Evolutionary conservation across 352 stramenopile species (phyloP), one percentile per base, ranked within the genome.

Genomic region (Pythium graminicola): DNA sequence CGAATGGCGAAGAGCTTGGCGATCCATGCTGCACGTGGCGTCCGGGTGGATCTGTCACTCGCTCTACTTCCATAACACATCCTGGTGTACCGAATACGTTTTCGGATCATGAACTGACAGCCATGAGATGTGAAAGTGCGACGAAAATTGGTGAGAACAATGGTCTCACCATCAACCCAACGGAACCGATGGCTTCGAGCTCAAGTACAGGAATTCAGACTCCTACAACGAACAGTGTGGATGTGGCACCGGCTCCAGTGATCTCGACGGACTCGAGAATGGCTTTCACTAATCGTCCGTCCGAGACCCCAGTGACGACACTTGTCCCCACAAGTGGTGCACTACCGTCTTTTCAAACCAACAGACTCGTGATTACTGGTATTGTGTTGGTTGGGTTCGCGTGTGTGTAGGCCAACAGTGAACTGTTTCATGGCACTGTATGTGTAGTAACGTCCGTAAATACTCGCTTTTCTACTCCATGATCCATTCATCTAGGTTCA

Each of bases 1-100:
- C 80, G 3, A 97, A 97, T 54, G 88, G 88, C 3, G 67, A 93
- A 63, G 88, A 97, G 52, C 67, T 97, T 0, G 86, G 84, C 9
- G 88, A 97, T 50, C 83, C 85, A 10, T 88, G 82, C 61, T 97
- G 88, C 56, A 54, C 56, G 7, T 96, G 83, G 83, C 58, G 43
- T 9, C 31, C 28, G 22, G 51, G 38, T 13, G 20, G 8, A 13
- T 8, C 22, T 16, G 22, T 20, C 31, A 59, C 13, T 20, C 51
- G 35, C 31, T 49, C 39, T 1, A 16, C 29, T 10, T 28, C 60
- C 19, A 31, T 70, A 1, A 65, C 67, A 5, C 67, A 75, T 23
- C 67, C 67, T 9, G 67, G 64, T 3, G 50, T 70, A 29, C 23
- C 46, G 11, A 65, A 75, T 29, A n/a, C 40, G 14, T 75, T 67